Conservation (phyloP, 2,329 filamentous ascomycete genomes). For the Endocalyx cinctus region DNA sequence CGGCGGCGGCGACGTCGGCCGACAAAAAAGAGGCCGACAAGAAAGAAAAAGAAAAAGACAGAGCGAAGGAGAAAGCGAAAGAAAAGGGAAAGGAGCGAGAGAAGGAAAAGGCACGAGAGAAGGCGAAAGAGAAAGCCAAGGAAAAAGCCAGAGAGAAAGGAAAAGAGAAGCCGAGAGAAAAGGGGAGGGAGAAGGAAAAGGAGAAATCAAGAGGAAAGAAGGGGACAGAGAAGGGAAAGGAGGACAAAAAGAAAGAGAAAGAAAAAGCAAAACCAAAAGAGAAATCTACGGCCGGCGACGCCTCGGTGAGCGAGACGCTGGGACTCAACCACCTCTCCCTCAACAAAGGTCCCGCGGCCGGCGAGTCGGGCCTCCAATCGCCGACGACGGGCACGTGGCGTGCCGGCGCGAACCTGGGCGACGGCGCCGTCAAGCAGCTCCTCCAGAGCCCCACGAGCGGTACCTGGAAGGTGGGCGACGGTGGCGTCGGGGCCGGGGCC, state of each 20-base stretch:
- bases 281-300: slow-evolving; percentile 9
- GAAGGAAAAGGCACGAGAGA: too few relatives aligned
- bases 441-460: slow-evolving; percentile 40
- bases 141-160: too few relatives aligned
- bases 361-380: slow-evolving; percentile 36
- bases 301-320: slow-evolving; percentile 14
- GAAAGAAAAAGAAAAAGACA: slow-evolving; percentile 7
- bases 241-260: neutral
- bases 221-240: too few relatives aligned
- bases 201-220: too few relatives aligned
- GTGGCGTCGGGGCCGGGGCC: neutral
- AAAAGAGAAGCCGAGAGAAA: too few relatives aligned
- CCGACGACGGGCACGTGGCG: slow-evolving; percentile 42
- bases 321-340: slow-evolving; percentile 8
- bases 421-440: slow-evolving; percentile 22
- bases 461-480: slow-evolving; percentile 34
- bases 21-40: slow-evolving; percentile 12
- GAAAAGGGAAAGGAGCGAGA: neutral
- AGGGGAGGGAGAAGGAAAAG: neutral
- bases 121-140: too few relatives aligned
- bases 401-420: slow-evolving; percentile 14
- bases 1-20: neutral
- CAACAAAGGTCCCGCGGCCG: slow-evolving; percentile 9
- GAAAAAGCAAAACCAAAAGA: too few relatives aligned
- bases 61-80: slow-evolving; percentile 10